Evolutionary conservation across 768 basidiomycete species (phyloP).

Genomic region (Daedaleopsis sinensis): DNA sequence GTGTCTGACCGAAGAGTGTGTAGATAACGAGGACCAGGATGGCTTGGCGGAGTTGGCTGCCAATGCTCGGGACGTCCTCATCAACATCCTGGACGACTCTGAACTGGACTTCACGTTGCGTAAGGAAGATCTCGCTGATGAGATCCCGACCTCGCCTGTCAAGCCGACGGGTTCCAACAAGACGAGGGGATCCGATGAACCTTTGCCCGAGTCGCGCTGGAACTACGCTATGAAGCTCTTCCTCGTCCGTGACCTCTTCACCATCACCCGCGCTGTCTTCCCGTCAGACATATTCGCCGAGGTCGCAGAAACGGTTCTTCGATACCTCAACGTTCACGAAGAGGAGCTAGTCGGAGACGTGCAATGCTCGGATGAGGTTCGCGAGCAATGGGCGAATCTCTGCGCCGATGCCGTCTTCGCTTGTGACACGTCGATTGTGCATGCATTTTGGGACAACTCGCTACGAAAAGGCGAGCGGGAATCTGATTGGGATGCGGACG

Average conservation of each 20-base stretch:
- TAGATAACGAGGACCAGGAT: constrained; percentile 48
- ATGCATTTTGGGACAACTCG: constrained; percentile 43
- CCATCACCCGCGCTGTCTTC: constrained; percentile 44
- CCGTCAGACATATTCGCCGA: constrained; percentile 43
- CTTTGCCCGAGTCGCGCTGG: constrained; percentile 20
- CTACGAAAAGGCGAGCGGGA: constrained; percentile 13
- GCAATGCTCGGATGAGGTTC: constrained; percentile 46
- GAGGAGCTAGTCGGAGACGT: constrained; percentile 46
- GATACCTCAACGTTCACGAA: constrained; percentile 51
- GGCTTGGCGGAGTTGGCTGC: constrained; percentile 24
- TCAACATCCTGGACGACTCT: constrained; percentile 32
- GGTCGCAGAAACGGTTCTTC: constrained; percentile 50
- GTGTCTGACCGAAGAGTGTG: neutral
- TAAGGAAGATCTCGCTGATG: constrained; percentile 6
- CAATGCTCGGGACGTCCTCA: constrained; percentile 44
- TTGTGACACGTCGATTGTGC: constrained; percentile 50
- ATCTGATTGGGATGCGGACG: constrained; percentile 43
- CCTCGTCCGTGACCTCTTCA: constrained; percentile 63
- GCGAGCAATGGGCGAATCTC: constrained; percentile 59
- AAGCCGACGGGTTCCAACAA: constrained; percentile 1
- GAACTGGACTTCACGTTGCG: constrained; percentile 25
- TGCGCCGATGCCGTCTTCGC: constrained; percentile 56
- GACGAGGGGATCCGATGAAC: neutral
- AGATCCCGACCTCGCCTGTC: constrained; percentile 20
- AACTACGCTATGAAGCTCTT: constrained; percentile 59